Evolutionary conservation across 1,139 yeast species (phyloP).

Genomic region (Blastobotrys proliferans): DNA sequence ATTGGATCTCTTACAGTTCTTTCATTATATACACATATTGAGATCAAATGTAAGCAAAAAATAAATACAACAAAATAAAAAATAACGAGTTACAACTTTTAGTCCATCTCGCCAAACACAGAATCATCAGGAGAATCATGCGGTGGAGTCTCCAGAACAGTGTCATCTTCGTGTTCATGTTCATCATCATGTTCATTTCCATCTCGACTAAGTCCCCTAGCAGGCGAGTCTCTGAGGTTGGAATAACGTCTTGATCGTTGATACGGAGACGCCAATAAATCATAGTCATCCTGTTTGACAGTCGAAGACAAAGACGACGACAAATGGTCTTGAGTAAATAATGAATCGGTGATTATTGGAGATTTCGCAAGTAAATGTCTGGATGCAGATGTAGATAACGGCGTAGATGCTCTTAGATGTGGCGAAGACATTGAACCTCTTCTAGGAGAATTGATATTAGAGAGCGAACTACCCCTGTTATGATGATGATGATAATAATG

Average conservation of each 20-base stretch:
- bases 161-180: conserved; percentile 16
- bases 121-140: conserved; percentile 16
- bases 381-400: conserved; percentile 5
- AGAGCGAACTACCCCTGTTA: conserved; percentile 1
- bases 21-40: neutral
- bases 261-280: conserved; percentile 23
- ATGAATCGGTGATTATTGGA: conserved; percentile 14
- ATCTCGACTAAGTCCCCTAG: conserved; percentile 17
- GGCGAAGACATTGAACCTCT: conserved; percentile 4
- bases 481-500: conserved; percentile 6
- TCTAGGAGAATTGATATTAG: conserved; percentile 9
- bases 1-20: too few relatives aligned
- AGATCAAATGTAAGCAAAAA: neutral
- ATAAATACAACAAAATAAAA: conserved; percentile 1
- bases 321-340: conserved; percentile 11
- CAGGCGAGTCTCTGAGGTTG: conserved; percentile 19
- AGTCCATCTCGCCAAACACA: conserved; percentile 31
- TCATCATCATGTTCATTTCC: conserved; percentile 19
- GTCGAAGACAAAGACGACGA: conserved; percentile 4
- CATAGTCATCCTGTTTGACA: conserved; percentile 20
- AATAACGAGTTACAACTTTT: neutral
- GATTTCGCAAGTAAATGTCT: conserved; percentile 6
- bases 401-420: neutral
- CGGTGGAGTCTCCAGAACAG: conserved; percentile 14
- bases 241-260: conserved; percentile 24